phyloP scores from a whole-genome alignment of 1,284 basidiomycete species.

The Heliocybe sulcata region DNA sequence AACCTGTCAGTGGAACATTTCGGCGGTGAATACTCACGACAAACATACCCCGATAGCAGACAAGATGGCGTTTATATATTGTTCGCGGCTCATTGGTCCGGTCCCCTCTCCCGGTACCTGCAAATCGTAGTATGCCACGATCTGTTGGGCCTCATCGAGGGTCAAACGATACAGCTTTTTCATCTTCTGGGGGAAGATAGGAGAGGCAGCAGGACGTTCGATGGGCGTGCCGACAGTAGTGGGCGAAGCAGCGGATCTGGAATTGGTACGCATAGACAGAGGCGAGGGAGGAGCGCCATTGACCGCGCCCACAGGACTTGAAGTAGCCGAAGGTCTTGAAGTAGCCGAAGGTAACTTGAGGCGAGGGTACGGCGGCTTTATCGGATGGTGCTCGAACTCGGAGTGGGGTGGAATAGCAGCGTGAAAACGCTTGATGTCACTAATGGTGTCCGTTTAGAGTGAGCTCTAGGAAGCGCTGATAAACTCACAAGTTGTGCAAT shows the following conservation, averaged over 20 bases:
- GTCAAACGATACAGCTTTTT: not conserved
- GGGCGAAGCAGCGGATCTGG: not conserved
- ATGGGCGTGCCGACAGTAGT: not conserved
- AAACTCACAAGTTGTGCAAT: not conserved
- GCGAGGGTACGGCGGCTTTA: not conserved
- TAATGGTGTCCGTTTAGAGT: not conserved
- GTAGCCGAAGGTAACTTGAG: no score
- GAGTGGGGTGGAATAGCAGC: not conserved
- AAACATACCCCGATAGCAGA: not conserved
- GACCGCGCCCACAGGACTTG: not conserved
- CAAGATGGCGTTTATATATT: not conserved
- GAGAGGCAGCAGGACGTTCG: not conserved
- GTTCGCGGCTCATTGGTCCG: not conserved
- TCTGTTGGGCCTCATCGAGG: not conserved
- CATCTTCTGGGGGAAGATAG: not conserved
- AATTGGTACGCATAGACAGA: not conserved
- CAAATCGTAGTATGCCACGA: not conserved
- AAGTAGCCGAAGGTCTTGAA: no score
- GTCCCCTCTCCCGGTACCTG: not conserved
- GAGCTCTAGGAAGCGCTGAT: not conserved
- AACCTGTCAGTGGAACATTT: not conserved
- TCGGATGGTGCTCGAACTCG: not conserved
- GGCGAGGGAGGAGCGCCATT: not conserved
- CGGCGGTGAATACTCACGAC: not conserved
- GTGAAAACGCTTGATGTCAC: not conserved